phyloP scores from a whole-genome alignment of 192 early-diverging fungal genomes.

The Backusella psychrophila region DNA sequence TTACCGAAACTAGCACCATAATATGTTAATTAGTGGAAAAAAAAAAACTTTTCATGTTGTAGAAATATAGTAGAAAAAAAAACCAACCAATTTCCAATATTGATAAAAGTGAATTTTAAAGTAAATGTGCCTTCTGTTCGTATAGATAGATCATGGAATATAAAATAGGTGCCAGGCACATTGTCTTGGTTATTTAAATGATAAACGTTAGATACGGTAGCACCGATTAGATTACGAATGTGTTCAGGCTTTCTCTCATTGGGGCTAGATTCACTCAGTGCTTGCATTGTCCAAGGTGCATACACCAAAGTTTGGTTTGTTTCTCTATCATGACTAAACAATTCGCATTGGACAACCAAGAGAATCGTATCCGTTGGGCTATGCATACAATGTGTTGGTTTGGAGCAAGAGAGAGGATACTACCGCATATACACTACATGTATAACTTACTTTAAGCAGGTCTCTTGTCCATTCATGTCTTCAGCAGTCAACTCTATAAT shows the following conservation, averaged over 20 bases:
- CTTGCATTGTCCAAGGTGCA: constrained; percentile 22
- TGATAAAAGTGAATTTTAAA: constrained; percentile 64
- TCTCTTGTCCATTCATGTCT: constrained; percentile 46
- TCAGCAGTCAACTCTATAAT: constrained; percentile 63
- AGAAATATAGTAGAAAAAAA: neutral
- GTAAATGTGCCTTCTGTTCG: constrained; percentile 67
- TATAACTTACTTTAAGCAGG: constrained; percentile 28
- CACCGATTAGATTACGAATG: constrained; percentile 55
- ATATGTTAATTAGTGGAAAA: neutral
- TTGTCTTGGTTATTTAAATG: constrained; percentile 46
- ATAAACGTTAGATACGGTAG: constrained; percentile 50
- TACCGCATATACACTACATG: neutral
- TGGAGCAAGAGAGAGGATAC: neutral
- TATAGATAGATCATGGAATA: constrained; percentile 70
- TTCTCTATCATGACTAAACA: constrained; percentile 49
- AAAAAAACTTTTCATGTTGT: neutral
- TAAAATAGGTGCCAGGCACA: constrained; percentile 66
- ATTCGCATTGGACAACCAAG: constrained; percentile 51
- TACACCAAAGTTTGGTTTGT: constrained; percentile 54
- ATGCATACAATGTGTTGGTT: neutral
- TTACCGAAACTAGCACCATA: neutral
- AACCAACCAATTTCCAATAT: constrained; percentile 31
- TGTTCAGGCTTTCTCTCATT: constrained; percentile 37
- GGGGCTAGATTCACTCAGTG: neutral
- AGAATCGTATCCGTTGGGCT: constrained; percentile 44